Conservation (phyloP, 148 eudicot species). For the Nepenthes mirabilis region DNA sequence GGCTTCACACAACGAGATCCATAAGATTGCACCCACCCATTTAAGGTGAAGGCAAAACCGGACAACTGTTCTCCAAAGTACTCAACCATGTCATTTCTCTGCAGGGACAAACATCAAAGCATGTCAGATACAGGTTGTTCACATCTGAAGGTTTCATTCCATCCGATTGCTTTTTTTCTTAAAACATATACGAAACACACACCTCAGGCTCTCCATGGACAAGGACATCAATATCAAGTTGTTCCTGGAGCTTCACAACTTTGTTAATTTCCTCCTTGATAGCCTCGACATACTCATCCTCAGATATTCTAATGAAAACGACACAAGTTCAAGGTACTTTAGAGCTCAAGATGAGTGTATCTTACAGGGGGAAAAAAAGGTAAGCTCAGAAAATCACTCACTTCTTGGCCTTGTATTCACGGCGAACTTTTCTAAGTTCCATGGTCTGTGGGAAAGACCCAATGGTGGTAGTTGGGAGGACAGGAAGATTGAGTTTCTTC, state of each 20-base stretch:
- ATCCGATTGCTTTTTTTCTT: too few relatives aligned
- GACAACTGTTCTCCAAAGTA: constrained; percentile 78
- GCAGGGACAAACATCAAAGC: constrained; percentile 31
- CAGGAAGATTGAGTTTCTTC: constrained; percentile 93
- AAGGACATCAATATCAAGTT: constrained; percentile 63
- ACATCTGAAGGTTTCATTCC: background rate
- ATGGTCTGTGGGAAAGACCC: constrained; percentile 96
- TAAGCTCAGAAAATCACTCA: constrained; percentile 17
- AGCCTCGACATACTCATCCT: constrained; percentile 51
- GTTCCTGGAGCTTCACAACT: constrained; percentile 73
- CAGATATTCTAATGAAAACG: constrained; percentile 40
- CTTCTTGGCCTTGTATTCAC: constrained; percentile 95
- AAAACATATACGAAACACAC: constrained; percentile 9
- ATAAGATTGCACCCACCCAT: constrained; percentile 86
- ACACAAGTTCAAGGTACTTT: background rate
- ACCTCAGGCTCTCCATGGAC: constrained; percentile 78
- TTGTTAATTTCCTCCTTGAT: constrained; percentile 57
- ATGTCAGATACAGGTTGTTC: constrained; percentile 26
- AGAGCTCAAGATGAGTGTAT: constrained; percentile 36
- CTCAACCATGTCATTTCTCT: constrained; percentile 90
- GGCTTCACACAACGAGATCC: constrained; percentile 90
- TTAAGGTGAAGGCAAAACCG: constrained; percentile 70
- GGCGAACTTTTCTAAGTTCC: constrained; percentile 86
- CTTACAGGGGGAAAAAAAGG: constrained; percentile 23
- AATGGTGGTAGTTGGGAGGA: constrained; percentile 92